Evolutionary conservation across 2,329 filamentous ascomycete genomes (phyloP).

Genomic region (Neonectria magnoliae): DNA sequence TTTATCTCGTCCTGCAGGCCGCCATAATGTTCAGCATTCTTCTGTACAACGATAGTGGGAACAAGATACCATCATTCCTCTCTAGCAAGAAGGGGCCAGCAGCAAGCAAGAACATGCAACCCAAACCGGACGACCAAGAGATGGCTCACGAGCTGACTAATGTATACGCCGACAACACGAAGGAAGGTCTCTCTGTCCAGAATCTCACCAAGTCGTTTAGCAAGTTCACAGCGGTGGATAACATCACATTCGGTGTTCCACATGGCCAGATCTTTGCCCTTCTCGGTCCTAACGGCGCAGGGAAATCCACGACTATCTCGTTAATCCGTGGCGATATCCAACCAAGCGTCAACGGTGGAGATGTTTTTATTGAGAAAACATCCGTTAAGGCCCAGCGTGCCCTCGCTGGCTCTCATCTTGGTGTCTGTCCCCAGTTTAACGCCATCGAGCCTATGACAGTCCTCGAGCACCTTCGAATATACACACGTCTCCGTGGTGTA

Average conservation of each 20-base stretch:
- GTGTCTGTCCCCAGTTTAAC: constrained; percentile 91
- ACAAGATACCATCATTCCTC: too few relatives aligned
- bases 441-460: constrained; percentile 94
- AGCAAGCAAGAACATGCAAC: constrained; percentile 18
- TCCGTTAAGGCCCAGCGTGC: constrained; percentile 78
- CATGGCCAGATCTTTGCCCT: constrained; percentile 88
- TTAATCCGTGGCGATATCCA: constrained; percentile 89
- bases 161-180: constrained; percentile 56
- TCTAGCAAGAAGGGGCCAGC: too few relatives aligned
- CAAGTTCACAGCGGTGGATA: constrained; percentile 82
- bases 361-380: constrained; percentile 81
- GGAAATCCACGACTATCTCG: constrained; percentile 90
- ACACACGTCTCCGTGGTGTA: constrained; percentile 85
- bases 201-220: constrained; percentile 85
- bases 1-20: constrained; percentile 82
- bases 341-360: constrained; percentile 75
- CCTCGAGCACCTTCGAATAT: constrained; percentile 85
- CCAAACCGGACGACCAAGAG: constrained; percentile 61
- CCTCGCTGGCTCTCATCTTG: constrained; percentile 78
- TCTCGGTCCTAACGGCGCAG: constrained; percentile 89
- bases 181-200: constrained; percentile 75
- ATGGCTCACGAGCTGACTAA: constrained; percentile 72
- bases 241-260: constrained; percentile 84
- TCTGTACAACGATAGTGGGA: too few relatives aligned
- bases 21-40: constrained; percentile 57